Evolutionary conservation across 2,329 filamentous ascomycete species (phyloP), one percentile per base, ranked within the genome.

Genomic region (Phaeosphaeriaceae sp.): DNA sequence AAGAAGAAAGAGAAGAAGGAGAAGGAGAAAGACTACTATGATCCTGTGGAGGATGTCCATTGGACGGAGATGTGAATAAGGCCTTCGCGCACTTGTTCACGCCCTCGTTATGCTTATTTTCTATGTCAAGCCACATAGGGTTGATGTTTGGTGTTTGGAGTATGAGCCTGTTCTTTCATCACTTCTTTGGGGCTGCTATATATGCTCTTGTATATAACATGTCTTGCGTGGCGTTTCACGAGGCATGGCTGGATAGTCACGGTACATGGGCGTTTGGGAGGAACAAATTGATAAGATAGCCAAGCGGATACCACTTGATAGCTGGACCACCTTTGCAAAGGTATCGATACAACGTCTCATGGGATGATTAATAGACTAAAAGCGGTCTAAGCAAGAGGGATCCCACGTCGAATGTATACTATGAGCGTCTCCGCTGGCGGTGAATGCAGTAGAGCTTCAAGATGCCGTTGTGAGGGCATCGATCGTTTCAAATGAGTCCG

Each of bases 1-100:
- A 67, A 71, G 52, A 69, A 71, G 58, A 69, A 68, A 27, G 63
- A 71, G 51, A 73, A 55, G 47, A 55, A 55, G 45, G 36, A 70
- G 54, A 67, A 64, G 51, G 54, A 58, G 46, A 65, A 62, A 45
- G 57, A 65, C 22, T 62, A 68, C 10, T 60, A 68, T 17, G 71
- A 76, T 21, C 57, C 76, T 2, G 71, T 72, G 45, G 75, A 76
- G 46, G 68, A 71, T 21, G 60, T 70, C 4, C 75, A 77, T 54
- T 77, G 75, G 75, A 73, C 75, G 9, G 75, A 77, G 55, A 73
- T 77, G 68, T 77, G 45, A 58, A 2, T 9, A 20, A 1, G 13
- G 13, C 24, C 11, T 20, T 2, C 36, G 17, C 7, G 21, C 21
- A 3, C 13, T 11, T 36, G 31, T 3, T 36, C 31, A 36, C 6